Evolutionary conservation across 2,329 filamentous ascomycete genomes (phyloP).

Genomic region (Colletotrichum sp.): DNA sequence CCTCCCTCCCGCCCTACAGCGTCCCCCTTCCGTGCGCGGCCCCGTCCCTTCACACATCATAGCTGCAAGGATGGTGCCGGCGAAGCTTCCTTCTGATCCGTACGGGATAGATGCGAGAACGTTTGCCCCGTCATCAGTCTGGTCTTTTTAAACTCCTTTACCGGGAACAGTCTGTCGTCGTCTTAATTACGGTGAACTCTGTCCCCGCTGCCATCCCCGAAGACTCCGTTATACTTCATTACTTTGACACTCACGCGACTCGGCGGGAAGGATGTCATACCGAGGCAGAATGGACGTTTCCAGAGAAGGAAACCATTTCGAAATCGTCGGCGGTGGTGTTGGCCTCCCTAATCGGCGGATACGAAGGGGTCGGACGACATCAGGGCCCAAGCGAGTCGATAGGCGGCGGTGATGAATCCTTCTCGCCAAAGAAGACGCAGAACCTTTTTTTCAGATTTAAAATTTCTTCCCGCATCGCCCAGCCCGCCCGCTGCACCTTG

Average conservation of each 20-base stretch:
- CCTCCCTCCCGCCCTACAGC: not conserved
- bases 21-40: not conserved
- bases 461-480: not conserved
- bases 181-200: not conserved
- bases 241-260: not conserved
- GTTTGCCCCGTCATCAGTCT: not conserved
- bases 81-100: not conserved
- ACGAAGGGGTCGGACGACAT: not conserved
- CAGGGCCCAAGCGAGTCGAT: not conserved
- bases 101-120: not conserved
- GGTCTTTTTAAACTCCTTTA: not conserved
- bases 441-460: not conserved
- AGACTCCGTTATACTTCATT: not conserved
- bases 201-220: not conserved
- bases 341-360: not conserved
- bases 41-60: not conserved
- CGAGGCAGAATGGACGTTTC: not conserved
- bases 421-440: not conserved
- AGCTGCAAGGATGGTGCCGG: constrained; percentile 2
- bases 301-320: not conserved
- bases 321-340: not conserved
- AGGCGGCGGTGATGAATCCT: not conserved
- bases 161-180: not conserved
- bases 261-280: not conserved
- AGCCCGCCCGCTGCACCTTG: not conserved